Conservation (phyloP, 225 moss, liverwort and hornwort genomes). For the Sphagnum contortum region DNA sequence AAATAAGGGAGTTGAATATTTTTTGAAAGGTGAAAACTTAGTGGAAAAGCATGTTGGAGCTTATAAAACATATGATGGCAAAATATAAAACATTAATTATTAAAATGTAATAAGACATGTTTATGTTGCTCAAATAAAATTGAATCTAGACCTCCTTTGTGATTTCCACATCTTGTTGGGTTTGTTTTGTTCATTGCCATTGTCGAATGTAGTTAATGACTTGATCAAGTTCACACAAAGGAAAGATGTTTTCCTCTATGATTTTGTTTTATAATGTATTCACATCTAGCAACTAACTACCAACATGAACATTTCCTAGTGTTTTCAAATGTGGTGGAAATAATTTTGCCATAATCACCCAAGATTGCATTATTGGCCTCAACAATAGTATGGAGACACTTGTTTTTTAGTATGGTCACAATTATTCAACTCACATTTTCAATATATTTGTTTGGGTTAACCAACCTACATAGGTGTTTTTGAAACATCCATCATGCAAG, state of each 20-base stretch:
- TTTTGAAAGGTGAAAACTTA: neutral
- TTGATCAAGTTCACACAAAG: neutral
- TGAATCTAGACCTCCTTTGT: neutral
- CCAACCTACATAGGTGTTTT: too few species aligned
- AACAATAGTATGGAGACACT: too few species aligned
- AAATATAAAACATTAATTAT: neutral
- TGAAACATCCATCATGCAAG: too few species aligned
- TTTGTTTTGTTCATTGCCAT: neutral
- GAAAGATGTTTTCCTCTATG: neutral
- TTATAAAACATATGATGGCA: neutral
- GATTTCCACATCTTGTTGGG: neutral
- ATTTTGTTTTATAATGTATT: neutral
- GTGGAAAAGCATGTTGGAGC: neutral
- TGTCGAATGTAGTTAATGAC: neutral
- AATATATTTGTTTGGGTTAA: neutral
- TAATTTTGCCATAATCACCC: neutral
- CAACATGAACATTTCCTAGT: neutral
- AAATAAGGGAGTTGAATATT: neutral
- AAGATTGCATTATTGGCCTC: too few species aligned
- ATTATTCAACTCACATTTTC: neutral
- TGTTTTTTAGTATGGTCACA: neutral
- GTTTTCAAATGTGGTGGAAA: neutral
- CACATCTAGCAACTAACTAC: too few species aligned
- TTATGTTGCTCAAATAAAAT: neutral
- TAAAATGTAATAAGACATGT: neutral